Base-by-base conservation (phyloP, 2,329 filamentous ascomycete species). In the Onygenales sp. region DNA sequence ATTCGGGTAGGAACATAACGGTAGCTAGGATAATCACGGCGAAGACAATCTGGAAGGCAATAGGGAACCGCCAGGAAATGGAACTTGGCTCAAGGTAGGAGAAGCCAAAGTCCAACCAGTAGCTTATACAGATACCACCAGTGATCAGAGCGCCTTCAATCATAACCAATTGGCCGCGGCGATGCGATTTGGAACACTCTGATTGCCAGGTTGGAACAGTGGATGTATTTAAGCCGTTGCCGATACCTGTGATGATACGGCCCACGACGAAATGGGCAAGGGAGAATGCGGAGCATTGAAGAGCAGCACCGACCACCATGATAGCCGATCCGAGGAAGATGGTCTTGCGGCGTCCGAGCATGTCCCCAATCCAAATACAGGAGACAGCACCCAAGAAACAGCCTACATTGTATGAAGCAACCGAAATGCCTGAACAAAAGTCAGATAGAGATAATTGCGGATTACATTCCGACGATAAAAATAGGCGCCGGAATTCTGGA, bases 11-110 rank as follows among this genome's bases (percentile, higher is more conserved):
- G 11, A 70, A 69, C 52, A 77, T 67, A 39, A 79, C 72, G 45
- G 75, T 70, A 14, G 56, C 61, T 47, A 77, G 67, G 31, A 81
- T 78, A 37, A 81, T 67, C 2, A 77, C 54, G 0, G 79, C 78
- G 51, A 82, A 77, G 36, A 80, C 60, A 57, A 80, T 79, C 63
- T 83, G 80, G 62, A 82, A 79, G 6, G 75, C 77, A 49, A 82
- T 73, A 0, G 79, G 79, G 55, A 81, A 77, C 47, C 79, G 70
- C 78, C 78, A 81, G 17, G 74, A 65, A n/a, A 75, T 66, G 8
- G 69, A 68, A 48, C 57, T 71, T 4, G 72, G 71, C 51, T 76
- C 75, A n/a, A 77, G 63, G 62, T 78, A 80, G 6, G 75, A 76
- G 53, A 79, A 74, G 9, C 74, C 74, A 50, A 77, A 72, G 57